Evolutionary conservation across 2,329 filamentous ascomycete genomes (phyloP).

Genomic region (Neofusicoccum sp.): DNA sequence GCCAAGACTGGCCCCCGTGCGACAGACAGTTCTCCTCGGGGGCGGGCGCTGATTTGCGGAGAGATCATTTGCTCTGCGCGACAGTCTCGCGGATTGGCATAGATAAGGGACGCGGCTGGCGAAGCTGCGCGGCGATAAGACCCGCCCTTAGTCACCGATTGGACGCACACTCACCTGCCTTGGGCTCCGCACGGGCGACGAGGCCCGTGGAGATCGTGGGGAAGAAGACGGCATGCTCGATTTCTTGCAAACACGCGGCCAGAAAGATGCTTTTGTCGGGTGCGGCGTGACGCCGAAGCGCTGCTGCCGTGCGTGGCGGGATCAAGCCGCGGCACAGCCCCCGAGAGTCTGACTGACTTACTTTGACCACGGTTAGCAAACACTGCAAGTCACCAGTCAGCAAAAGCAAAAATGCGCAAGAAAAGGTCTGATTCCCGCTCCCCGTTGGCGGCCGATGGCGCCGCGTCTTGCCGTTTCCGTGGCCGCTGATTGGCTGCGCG

Average conservation of each 20-base stretch:
- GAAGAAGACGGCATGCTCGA: neutral
- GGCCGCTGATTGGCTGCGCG: neutral
- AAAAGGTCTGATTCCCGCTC: neutral
- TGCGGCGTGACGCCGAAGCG: neutral
- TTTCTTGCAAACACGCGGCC: neutral
- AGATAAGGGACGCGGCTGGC: constrained; percentile 7
- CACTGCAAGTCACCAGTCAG: too few relatives aligned
- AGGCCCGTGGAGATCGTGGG: neutral
- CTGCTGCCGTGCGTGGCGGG: neutral
- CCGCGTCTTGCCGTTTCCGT: neutral
- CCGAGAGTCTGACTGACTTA: too few relatives aligned
- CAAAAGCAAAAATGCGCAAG: too few relatives aligned
- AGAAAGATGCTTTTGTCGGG: too few relatives aligned
- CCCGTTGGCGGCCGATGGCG: constrained; percentile 5
- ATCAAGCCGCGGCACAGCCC: too few relatives aligned
- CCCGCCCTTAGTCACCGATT: constrained; percentile 6
- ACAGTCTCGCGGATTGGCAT: neutral
- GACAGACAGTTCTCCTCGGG: neutral
- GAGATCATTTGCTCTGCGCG: neutral
- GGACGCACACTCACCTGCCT: neutral
- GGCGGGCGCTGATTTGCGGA: constrained; percentile 5
- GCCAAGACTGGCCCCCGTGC: neutral
- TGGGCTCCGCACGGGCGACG: neutral
- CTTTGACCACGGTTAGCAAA: neutral
- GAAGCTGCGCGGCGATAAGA: neutral